phyloP scores from a whole-genome alignment of 148 eudicot genomes.

The Suaeda aralocaspica region DNA sequence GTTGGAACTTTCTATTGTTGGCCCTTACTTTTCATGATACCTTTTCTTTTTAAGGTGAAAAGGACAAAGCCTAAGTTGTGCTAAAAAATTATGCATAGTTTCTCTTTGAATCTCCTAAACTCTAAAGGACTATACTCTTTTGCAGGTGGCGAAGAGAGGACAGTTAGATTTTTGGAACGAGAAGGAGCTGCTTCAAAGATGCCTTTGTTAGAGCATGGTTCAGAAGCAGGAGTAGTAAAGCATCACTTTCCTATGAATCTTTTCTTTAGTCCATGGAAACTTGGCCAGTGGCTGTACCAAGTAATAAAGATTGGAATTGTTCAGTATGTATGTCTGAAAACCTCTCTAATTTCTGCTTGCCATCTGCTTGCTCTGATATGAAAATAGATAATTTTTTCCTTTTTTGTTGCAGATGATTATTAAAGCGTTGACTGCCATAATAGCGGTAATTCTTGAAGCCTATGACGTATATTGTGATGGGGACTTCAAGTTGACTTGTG shows the following conservation, averaged over 20 bases:
- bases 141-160: conserved; percentile 86
- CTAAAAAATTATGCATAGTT: background rate
- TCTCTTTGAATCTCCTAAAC: conserved; percentile 1
- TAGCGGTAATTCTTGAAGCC: conserved; percentile 89
- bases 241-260: conserved; percentile 91
- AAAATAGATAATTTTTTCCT: conserved; percentile 12
- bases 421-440: conserved; percentile 78
- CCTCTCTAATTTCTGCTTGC: conserved; percentile 17
- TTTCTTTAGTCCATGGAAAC: conserved; percentile 82
- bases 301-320: conserved; percentile 92
- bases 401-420: conserved; percentile 75
- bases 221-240: conserved; percentile 68
- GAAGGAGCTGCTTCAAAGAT: conserved; percentile 61
- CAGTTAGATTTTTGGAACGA: conserved; percentile 88
- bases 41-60: background rate
- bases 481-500: conserved; percentile 82
- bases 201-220: conserved; percentile 70
- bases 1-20: no score
- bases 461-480: conserved; percentile 94
- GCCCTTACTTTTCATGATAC: no score
- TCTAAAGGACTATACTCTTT: conserved; percentile 16
- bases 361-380: conserved; percentile 10
- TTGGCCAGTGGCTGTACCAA: conserved; percentile 84
- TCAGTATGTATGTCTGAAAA: conserved; percentile 80
- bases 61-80: background rate